Evolutionary conservation across 2,329 filamentous ascomycete genomes (phyloP).

Genomic region (Sporothrix inflata): DNA sequence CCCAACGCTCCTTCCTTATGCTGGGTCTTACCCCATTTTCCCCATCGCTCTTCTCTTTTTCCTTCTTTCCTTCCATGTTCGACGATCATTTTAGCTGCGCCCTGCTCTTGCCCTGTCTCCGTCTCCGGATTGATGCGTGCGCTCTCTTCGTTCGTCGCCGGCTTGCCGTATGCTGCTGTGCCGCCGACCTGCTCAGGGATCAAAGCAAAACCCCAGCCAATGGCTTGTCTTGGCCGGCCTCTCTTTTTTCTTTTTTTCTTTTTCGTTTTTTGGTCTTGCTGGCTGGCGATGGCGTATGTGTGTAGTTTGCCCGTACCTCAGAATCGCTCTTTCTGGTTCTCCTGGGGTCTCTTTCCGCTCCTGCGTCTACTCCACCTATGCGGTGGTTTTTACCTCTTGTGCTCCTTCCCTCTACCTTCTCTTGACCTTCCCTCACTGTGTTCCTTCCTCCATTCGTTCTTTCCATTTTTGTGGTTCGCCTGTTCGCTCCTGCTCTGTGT

Average conservation of each 20-base stretch:
- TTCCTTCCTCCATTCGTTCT: slow-evolving; percentile 7
- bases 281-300: slow-evolving; percentile 13
- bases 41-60: not conserved
- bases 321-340: slow-evolving; percentile 19
- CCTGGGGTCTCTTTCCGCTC: slow-evolving; percentile 18
- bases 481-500: not conserved
- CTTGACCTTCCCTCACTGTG: not conserved
- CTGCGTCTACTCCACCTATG: slow-evolving; percentile 15
- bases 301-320: slow-evolving; percentile 22
- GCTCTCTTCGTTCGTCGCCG: not conserved
- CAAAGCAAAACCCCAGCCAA: not conserved
- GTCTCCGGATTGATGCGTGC: slow-evolving; percentile 2
- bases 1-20: slow-evolving; percentile 15
- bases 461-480: slow-evolving; percentile 17
- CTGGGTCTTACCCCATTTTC: not conserved
- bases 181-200: slow-evolving; percentile 19
- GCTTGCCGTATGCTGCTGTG: slow-evolving; percentile 20
- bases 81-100: not conserved
- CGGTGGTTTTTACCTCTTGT: not conserved
- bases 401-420: slow-evolving; percentile 7
- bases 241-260: not conserved
- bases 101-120: not conserved
- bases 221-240: not conserved
- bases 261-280: not conserved
- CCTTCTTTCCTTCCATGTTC: slow-evolving; percentile 14